Conservation (phyloP, 495 filamentous ascomycete genomes). For the Eremomyces bilateralis region DNA sequence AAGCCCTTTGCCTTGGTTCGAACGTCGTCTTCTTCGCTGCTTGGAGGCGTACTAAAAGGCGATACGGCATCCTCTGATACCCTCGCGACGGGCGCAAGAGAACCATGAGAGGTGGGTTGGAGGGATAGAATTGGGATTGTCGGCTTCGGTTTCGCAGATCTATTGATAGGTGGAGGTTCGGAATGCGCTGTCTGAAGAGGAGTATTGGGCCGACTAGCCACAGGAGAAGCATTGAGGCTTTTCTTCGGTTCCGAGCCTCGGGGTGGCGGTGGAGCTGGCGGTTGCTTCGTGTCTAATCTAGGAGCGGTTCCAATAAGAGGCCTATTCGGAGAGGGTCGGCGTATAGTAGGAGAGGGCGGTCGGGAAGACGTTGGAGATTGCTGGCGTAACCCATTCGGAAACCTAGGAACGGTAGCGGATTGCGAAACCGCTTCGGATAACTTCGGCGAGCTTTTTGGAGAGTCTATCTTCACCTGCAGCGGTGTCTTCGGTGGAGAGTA, state of each 20-base stretch:
- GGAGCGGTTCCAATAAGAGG: constrained; percentile 30
- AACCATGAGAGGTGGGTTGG: no score
- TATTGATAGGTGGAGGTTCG: constrained; percentile 52
- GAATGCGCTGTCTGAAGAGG: constrained; percentile 6
- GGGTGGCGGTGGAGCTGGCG: constrained; percentile 9
- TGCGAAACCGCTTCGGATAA: constrained; percentile 5
- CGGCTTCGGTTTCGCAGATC: constrained; percentile 62
- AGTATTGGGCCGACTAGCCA: neutral
- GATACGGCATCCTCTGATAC: constrained; percentile 43
- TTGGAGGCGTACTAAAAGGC: constrained; percentile 79
- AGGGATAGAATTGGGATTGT: no score
- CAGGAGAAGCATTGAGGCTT: constrained; percentile 7
- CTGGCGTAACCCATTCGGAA: no score
- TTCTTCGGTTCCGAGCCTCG: no score
- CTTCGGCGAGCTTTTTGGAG: no score
- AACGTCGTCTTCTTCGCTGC: constrained; percentile 31
- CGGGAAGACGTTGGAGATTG: constrained; percentile 19
- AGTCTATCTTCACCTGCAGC: no score
- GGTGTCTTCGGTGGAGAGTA: no score
- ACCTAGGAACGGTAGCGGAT: constrained; percentile 12
- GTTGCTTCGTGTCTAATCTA: constrained; percentile 19
- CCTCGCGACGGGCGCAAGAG: no score
- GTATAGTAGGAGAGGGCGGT: constrained; percentile 25
- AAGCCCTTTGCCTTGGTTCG: no score
- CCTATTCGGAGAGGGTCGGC: constrained; percentile 29